Evolutionary conservation across 1,284 basidiomycete genomes (phyloP).

Genomic region (Cutaneotrichosporon dermatis): DNA sequence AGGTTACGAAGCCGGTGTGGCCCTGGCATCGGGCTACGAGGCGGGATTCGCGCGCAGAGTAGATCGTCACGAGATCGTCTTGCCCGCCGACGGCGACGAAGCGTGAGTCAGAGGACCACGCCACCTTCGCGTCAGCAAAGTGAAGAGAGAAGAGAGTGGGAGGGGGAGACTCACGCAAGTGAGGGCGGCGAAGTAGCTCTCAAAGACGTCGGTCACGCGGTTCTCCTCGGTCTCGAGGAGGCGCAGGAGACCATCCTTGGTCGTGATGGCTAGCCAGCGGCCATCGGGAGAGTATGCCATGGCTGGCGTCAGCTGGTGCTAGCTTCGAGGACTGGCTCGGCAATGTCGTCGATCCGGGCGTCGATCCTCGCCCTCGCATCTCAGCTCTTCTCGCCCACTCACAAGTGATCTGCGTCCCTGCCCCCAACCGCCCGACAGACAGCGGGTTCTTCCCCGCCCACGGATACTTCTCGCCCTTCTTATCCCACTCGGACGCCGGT

Average conservation of each 20-base stretch:
- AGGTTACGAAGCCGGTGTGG: slow-evolving; percentile 87
- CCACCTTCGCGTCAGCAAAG: slow-evolving; percentile 24
- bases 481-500: slow-evolving; percentile 20
- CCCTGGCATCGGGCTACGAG: slow-evolving; percentile 96
- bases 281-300: slow-evolving; percentile 88
- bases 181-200: slow-evolving; percentile 85
- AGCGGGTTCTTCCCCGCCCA: slow-evolving; percentile 49
- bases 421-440: slow-evolving; percentile 43
- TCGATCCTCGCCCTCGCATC: no score
- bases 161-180: slow-evolving; percentile 54
- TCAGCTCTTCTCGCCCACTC: no score
- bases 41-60: slow-evolving; percentile 83
- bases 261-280: slow-evolving; percentile 75
- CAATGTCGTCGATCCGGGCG: no score
- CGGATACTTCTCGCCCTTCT: slow-evolving; percentile 34
- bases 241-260: slow-evolving; percentile 81
- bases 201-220: slow-evolving; percentile 79
- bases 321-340: no score
- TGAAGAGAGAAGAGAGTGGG: no score
- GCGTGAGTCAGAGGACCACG: slow-evolving; percentile 92
- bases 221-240: slow-evolving; percentile 80
- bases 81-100: slow-evolving; percentile 88
- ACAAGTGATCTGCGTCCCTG: slow-evolving; percentile 60
- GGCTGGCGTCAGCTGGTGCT: slow-evolving; percentile 53
- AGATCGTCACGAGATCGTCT: slow-evolving; percentile 90